Evolutionary conservation across 352 stramenopile species (phyloP), one percentile per base, ranked within the genome.

Genomic region (Heterotrichella gracilis): DNA sequence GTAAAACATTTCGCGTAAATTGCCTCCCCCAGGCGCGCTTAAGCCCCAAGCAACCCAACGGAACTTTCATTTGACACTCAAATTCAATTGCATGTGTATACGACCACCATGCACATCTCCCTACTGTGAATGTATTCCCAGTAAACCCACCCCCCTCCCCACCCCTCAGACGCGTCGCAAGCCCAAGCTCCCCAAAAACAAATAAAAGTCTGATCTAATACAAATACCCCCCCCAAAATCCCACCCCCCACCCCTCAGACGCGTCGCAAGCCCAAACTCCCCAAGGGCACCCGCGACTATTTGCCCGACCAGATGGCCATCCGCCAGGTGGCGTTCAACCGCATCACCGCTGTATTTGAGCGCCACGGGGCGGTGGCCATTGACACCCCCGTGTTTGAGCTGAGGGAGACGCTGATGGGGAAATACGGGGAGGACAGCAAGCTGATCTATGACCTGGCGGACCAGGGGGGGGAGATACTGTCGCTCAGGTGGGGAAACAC

Each of bases 401-500:
- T 96, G 24, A 96, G 96, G 75, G 89, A 96, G 74, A 96, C 91
- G 39, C 79, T 98, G 13, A 97, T 87, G 13, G 91, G 91, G 69
- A 98, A 97, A 78, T 97, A 98, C 77, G 91, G 91, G 53, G 91
- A 98, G 76, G 90, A 97, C 77, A 89, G 80, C 73, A 98, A 98
- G 78, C 84, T 98, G 21, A 98, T 98, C 74, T 98, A 98, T 78
- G 90, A 98, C 73, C 79, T 98, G 64, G 89, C 89, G 13, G 91
- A 98, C 78, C 91, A 98, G 74, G 91, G 88, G 72, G 89, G 90
- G 40, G 87, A 96, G 76, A 72, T 94, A 19, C 75, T 96, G 68
- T 85, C 84, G 23, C 79, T 93, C 22, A 81, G n/a, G n/a, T n/a
- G n/a, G n/a, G n/a, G n/a, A n/a, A n/a, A n/a, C n/a, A n/a, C n/a